Evolutionary conservation across 805 yeast genomes (phyloP).

Genomic region (Saturnispora zaruensis): DNA sequence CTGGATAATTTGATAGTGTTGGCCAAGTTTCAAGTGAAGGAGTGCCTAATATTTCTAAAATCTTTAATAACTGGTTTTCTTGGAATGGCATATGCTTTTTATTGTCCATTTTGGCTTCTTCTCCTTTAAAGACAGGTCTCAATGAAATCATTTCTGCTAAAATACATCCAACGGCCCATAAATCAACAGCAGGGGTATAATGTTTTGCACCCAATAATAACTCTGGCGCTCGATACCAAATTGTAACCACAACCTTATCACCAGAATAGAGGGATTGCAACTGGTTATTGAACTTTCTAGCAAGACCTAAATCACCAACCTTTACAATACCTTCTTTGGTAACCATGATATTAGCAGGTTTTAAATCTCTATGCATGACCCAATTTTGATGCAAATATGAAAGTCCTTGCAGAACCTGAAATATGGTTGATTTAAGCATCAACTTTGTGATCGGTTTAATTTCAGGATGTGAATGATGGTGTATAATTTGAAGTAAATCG

Average conservation of each 20-base stretch:
- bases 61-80: constrained; percentile 82
- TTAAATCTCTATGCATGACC: constrained; percentile 91
- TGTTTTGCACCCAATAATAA: constrained; percentile 83
- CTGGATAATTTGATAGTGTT: constrained; percentile 71
- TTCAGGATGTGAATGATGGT: constrained; percentile 88
- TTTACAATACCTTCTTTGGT: constrained; percentile 83
- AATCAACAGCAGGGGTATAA: constrained; percentile 84
- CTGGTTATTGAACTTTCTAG: constrained; percentile 80
- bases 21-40: constrained; percentile 81
- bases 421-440: constrained; percentile 74
- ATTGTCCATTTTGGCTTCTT: constrained; percentile 92
- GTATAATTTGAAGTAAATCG: constrained; percentile 88
- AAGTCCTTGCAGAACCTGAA: constrained; percentile 91
- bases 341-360: constrained; percentile 98
- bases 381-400: constrained; percentile 90
- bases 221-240: constrained; percentile 96
- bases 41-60: constrained; percentile 87
- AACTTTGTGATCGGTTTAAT: constrained; percentile 66
- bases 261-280: constrained; percentile 82
- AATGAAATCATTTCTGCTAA: constrained; percentile 83
- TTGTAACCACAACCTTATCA: constrained; percentile 93
- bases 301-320: constrained; percentile 91
- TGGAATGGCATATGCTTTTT: constrained; percentile 93
- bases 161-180: constrained; percentile 96
- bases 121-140: constrained; percentile 94